Evolutionary conservation across 805 yeast genomes (phyloP).

Genomic region (Osmozyma mogii): DNA sequence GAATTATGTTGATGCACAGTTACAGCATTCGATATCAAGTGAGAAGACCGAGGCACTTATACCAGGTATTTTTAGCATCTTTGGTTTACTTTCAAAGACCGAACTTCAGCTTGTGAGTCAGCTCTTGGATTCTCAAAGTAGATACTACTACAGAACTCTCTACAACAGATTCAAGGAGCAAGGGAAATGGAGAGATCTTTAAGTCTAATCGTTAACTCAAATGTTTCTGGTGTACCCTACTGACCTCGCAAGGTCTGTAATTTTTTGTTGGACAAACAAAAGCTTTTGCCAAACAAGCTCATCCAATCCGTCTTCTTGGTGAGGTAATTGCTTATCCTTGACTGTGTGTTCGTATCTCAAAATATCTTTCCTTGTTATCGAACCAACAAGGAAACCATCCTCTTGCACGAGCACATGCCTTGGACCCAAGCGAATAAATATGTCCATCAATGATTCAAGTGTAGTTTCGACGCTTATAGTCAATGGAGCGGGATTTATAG

Average conservation of each 20-base stretch:
- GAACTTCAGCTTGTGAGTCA: constrained; percentile 60
- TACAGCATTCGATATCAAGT: constrained; percentile 20
- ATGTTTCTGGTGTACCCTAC: too few species aligned
- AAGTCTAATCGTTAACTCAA: constrained; percentile 5
- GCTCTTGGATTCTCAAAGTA: constrained; percentile 61
- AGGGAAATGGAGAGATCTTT: constrained; percentile 76
- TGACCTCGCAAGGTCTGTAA: neutral
- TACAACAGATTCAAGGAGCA: constrained; percentile 65
- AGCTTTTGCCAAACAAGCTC: constrained; percentile 26
- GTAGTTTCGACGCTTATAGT: constrained; percentile 46
- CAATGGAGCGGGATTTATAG: constrained; percentile 53
- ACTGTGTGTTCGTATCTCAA: constrained; percentile 48
- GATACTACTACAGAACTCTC: constrained; percentile 56
- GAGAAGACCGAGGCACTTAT: constrained; percentile 24
- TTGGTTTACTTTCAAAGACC: constrained; percentile 59
- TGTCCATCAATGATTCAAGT: constrained; percentile 52
- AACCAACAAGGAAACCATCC: constrained; percentile 56
- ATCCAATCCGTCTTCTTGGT: constrained; percentile 17
- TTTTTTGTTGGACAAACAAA: neutral
- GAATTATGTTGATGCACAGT: constrained; percentile 48
- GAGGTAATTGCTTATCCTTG: constrained; percentile 7
- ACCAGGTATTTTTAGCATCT: constrained; percentile 51
- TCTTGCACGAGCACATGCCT: constrained; percentile 60
- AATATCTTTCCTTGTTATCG: constrained; percentile 81
- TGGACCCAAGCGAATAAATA: constrained; percentile 78